Conservation (phyloP, 805 yeast species). For the Candida quercuum region DNA sequence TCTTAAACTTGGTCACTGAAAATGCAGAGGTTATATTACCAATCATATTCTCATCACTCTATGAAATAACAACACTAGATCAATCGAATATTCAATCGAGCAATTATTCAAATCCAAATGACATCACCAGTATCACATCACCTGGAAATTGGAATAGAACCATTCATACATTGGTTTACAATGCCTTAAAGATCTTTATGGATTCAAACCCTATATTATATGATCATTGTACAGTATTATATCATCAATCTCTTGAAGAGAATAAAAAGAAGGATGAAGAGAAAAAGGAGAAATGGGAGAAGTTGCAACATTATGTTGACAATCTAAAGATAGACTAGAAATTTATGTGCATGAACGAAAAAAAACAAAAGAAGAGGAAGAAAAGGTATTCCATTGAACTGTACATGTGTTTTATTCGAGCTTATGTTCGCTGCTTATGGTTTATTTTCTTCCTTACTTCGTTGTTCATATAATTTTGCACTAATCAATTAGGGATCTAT, state of each 20-base stretch:
- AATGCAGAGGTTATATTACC: conserved; percentile 91
- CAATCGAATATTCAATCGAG: conserved; percentile 17
- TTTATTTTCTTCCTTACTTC: too few species aligned
- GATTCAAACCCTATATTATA: conserved; percentile 88
- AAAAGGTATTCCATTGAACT: too few species aligned
- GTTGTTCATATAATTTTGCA: too few species aligned
- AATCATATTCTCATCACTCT: conserved; percentile 82
- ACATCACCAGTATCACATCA: conserved; percentile 18
- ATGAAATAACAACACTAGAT: conserved; percentile 57
- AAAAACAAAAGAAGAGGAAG: too few species aligned
- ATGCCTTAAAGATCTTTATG: conserved; percentile 84
- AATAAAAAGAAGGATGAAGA: conserved; percentile 58
- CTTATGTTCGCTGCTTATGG: too few species aligned
- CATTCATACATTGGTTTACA: conserved; percentile 84
- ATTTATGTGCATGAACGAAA: too few species aligned
- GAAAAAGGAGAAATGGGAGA: conserved; percentile 66
- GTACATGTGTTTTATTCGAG: too few species aligned
- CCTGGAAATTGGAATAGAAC: conserved; percentile 88
- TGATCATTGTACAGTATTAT: conserved; percentile 87
- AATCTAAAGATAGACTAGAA: background rate
- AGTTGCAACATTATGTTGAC: conserved; percentile 56
- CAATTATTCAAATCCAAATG: conserved; percentile 14
- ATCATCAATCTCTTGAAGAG: conserved; percentile 74
- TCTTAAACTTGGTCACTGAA: conserved; percentile 84
- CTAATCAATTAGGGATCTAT: too few species aligned